Evolutionary conservation across 1,284 basidiomycete genomes (phyloP).

Genomic region (Wolfiporia cocos): DNA sequence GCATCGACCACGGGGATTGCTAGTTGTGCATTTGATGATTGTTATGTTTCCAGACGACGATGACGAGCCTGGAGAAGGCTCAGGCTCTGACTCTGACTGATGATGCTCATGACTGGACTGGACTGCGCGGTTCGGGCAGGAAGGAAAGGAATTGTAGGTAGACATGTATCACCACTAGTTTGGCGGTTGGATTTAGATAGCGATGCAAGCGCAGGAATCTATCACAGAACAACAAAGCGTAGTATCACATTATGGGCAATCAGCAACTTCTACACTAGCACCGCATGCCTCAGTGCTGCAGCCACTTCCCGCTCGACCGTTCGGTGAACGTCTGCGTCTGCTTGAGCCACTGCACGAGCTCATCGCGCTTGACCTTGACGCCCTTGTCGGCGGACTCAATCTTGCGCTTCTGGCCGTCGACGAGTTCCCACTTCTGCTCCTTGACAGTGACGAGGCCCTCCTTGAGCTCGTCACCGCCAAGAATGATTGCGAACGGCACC

Average conservation of each 20-base stretch:
- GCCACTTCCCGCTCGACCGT: slow-evolving; percentile 38
- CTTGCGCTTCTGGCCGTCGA: slow-evolving; percentile 69
- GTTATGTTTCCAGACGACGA: slow-evolving; percentile 26
- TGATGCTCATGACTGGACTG: slow-evolving; percentile 1
- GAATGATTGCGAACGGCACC: slow-evolving; percentile 87
- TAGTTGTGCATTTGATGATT: slow-evolving; percentile 1
- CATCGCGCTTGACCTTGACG: slow-evolving; percentile 59
- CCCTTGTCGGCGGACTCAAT: slow-evolving; percentile 61
- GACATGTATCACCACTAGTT: slow-evolving; percentile 2
- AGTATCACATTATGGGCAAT: slow-evolving; percentile 1
- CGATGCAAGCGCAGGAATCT: neutral
- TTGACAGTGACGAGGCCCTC: slow-evolving; percentile 87
- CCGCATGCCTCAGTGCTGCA: slow-evolving; percentile 1
- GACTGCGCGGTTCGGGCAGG: neutral
- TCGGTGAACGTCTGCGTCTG: slow-evolving; percentile 37
- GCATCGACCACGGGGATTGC: slow-evolving; percentile 7
- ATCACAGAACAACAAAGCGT: slow-evolving; percentile 1
- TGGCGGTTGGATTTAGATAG: neutral
- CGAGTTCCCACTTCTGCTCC: slow-evolving; percentile 82
- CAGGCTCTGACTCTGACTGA: slow-evolving; percentile 30
- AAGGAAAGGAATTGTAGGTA: slow-evolving; percentile 2
- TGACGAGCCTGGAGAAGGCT: slow-evolving; percentile 26
- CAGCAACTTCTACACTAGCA: neutral
- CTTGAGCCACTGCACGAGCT: slow-evolving; percentile 70
- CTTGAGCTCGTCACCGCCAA: slow-evolving; percentile 85